These are phyloP conservation scores for Vaccinium darrowii DNA, from an alignment of 148 eudicot genomes.

Conservation along the genomic window DNA sequence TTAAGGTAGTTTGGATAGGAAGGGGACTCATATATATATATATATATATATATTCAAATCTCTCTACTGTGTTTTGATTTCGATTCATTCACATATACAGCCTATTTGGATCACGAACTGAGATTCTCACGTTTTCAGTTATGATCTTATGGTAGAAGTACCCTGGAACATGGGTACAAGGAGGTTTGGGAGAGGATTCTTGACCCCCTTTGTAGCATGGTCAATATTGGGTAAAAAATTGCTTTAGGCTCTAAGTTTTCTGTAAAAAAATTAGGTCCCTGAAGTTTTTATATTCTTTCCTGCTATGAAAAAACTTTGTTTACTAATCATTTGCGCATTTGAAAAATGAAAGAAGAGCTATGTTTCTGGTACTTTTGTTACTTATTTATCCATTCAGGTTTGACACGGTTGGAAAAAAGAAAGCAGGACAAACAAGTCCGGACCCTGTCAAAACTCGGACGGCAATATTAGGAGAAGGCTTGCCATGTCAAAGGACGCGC, in stretches of 20 bases:
- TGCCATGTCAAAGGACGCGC: no score
- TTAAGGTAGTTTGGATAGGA: no score
- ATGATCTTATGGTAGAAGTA: not conserved
- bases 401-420: not conserved
- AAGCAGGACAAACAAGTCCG: not conserved
- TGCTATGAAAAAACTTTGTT: no score
- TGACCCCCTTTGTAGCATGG: not conserved
- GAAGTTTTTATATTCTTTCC: not conserved
- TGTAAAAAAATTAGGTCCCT: not conserved
- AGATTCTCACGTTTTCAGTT: not conserved
- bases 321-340: not conserved
- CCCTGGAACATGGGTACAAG: not conserved
- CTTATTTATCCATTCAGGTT: not conserved
- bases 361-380: not conserved
- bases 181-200: not conserved
- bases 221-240: not conserved
- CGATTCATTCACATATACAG: no score
- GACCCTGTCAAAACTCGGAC: not conserved
- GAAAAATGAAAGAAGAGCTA: not conserved
- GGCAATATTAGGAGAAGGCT: not conserved
- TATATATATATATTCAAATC: no score
- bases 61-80: no score
- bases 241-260: no score
- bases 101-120: not conserved
- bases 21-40: no score